Conservation (phyloP, 257 asterid species). For the Fraxinus americana region DNA sequence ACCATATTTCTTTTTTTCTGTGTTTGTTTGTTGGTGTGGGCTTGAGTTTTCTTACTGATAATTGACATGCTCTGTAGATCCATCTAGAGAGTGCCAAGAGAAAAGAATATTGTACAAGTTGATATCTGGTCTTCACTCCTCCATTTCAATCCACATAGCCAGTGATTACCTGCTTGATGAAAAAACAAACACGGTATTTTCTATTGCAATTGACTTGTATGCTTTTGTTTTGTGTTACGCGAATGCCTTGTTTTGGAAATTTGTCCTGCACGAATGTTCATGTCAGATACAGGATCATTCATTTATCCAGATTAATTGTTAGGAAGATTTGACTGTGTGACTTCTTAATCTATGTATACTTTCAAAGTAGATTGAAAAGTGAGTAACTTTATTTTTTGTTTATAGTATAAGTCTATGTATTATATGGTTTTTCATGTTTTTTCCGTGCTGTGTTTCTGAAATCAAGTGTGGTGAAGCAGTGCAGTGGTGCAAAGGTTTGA, state of each 20-base stretch:
- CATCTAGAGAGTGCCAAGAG: slow-evolving; percentile 64
- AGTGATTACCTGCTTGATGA: slow-evolving; percentile 67
- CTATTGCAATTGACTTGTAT: slow-evolving; percentile 19
- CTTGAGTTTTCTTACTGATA: slow-evolving; percentile 7
- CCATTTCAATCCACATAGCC: slow-evolving; percentile 71
- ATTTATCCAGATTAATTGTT: neutral
- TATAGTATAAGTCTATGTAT: too few relatives aligned
- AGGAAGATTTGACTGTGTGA: neutral
- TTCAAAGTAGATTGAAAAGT: too few relatives aligned
- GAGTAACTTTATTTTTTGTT: too few relatives aligned
- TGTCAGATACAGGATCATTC: neutral
- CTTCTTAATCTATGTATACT: neutral
- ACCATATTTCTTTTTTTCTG: neutral
- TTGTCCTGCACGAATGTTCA: neutral
- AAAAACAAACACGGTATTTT: slow-evolving; percentile 50
- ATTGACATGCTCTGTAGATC: slow-evolving; percentile 42
- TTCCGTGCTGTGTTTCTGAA: too few relatives aligned
- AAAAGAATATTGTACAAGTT: slow-evolving; percentile 64
- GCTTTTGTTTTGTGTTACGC: slow-evolving; percentile 14
- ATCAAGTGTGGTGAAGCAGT: too few relatives aligned
- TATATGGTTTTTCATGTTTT: too few relatives aligned
- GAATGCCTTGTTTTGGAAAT: slow-evolving; percentile 7
- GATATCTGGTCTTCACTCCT: slow-evolving; percentile 79
- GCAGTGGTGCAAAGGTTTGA: too few relatives aligned
- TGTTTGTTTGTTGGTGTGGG: neutral